A percentile compares a stretch with the other conserved stretches of the same genome.
phyloP scores from a whole-genome alignment of 2,329 filamentous ascomycete genomes.

The Fusarium staphyleae region DNA sequence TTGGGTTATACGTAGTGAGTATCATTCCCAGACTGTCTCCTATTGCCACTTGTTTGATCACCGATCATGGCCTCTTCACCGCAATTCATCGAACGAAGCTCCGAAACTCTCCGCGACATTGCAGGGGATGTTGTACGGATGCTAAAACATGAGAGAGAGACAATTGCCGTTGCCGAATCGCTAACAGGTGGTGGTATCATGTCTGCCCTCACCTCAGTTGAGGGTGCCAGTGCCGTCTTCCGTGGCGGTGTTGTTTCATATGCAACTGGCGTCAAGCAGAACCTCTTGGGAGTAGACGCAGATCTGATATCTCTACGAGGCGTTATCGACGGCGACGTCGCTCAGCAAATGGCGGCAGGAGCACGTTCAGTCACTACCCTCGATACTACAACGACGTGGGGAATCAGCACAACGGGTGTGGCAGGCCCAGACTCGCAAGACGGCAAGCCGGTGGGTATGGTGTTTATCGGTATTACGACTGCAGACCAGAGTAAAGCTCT shows the following conservation, averaged over 20 bases:
- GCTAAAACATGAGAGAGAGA: constrained; percentile 34
- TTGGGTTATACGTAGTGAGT: too few relatives aligned
- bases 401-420: constrained; percentile 25
- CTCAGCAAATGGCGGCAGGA: constrained; percentile 31
- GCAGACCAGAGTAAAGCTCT: background rate
- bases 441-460: constrained; percentile 23
- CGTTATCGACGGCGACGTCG: constrained; percentile 28
- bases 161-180: constrained; percentile 44
- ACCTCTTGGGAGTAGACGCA: constrained; percentile 36
- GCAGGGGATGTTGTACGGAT: constrained; percentile 26
- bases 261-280: constrained; percentile 41
- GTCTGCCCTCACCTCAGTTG: constrained; percentile 42
- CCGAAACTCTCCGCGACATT: constrained; percentile 22
- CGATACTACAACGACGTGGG: constrained; percentile 29
- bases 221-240: constrained; percentile 43
- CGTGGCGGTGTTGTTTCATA: constrained; percentile 47
- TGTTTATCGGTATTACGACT: constrained; percentile 27
- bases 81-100: constrained; percentile 3
- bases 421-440: constrained; percentile 23
- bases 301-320: constrained; percentile 18
- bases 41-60: background rate
- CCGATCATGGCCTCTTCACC: constrained; percentile 6
- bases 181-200: constrained; percentile 45
- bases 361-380: constrained; percentile 16
- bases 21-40: background rate